Evolutionary conservation across 2,329 filamentous ascomycete species (phyloP), one percentile per base, ranked within the genome.

Genomic region (Orbilia ellipsospora): DNA sequence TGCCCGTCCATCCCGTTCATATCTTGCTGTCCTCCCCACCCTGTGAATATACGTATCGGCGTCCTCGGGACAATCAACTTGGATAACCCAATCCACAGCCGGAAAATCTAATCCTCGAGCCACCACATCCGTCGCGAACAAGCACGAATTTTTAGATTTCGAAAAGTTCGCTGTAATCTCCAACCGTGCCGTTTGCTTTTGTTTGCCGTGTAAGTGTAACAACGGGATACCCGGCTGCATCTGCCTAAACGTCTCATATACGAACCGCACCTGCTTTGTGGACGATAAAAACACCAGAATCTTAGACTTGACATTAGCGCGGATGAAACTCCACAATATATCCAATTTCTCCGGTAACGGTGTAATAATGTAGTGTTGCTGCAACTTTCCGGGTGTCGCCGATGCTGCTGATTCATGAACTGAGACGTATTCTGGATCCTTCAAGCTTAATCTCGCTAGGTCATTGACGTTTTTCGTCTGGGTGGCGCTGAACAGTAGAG

Each of bases 41-140:
- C 95, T 89, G 83, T 99, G 95, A 79, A 99, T 98, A 80, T 99
- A 99, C 0, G 95, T 99, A 80, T 98, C 95, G 2, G 92, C 91
- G 82, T 99, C 94, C 82, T 99, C 95, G 0, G 95, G 95, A 78
- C 92, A 96, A 82, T 99, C 95, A n/a, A 92, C 87, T 81, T 99
- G 95, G n/a, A 99, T 93, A 4, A 99, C 95, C 91, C 95, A 99
- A 82, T 99, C 95, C 0, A 99, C 95, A 2, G 93, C 90, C 0
- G 95, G 95, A 81, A 99, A 98, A 82, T 99, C 95, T 12, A 99
- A 87, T 77, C 95, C 95, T 82, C 95, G 88, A 0, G 95, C 95
- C 2, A 96, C 93, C 4, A 99, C 93, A 81, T 99, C 95, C 0
- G 95, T 99, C 0, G 95, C 93, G 81, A 99, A 97, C 0, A 99